Base-by-base conservation (phyloP, 2,329 filamentous ascomycete genomes). In the Diaporthe sp. region DNA sequence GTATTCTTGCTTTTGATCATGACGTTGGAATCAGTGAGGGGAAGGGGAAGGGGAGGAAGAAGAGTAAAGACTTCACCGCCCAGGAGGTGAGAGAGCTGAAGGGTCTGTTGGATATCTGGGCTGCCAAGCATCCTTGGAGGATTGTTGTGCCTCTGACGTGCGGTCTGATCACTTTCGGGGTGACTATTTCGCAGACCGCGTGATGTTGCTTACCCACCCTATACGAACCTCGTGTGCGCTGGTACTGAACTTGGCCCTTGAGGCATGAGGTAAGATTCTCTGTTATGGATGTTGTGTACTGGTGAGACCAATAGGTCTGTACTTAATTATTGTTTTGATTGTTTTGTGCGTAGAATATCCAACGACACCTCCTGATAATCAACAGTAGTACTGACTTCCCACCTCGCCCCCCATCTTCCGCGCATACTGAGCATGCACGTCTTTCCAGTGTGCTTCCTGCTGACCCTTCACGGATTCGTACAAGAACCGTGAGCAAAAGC, bases 391-490 rank as follows among this genome's bases (percentile, higher is more conserved):
- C 22, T 68, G 70, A 13, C 25, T 8, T 37, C 59, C 70, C 15
- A 50, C 59, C 10, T 72, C 59, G 22, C 59, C 70, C 30, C 70
- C 70, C 59, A 72, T 66, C 59, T 72, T 72, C 13, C 12, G 27
- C 4, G 47, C 70, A 35, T 72, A 72, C 47, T 72, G 39, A 9
- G 70, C 30, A 37, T 72, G 70, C 3, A 72, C 70, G 7, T 56
- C 58, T 35, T 65, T 66, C 70, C 70, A 72, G 42, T 72, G 15
- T 8, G 51, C 58, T 47, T 72, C 70, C n/a, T 72, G 70, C 50
- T 72, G 70, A 25, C 58, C 56, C 15, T 72, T 72, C 5, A 72
- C 50, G 5, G 58, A 59, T 17, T 53, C 70, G 37, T 72, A 72
- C 47, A 72, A 37, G 9, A 72, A 39, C 37, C 58, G 35, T 10